Evolutionary conservation across 805 yeast genomes (phyloP), one percentile per base, ranked within the genome.

Genomic region (Lipomyces starkeyi): DNA sequence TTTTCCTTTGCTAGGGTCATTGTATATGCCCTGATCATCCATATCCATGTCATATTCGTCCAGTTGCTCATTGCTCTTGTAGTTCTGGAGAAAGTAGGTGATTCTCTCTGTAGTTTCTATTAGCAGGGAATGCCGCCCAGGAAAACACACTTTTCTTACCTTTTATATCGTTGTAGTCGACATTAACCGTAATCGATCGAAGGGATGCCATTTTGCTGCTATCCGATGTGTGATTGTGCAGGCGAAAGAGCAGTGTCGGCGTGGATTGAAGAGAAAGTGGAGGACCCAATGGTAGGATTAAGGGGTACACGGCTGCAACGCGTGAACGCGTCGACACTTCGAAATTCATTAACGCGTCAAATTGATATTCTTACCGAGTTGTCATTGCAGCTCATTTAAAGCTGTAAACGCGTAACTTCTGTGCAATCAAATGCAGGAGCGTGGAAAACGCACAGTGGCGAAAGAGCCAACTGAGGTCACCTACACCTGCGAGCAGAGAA

Each of bases 121-220:
- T 53, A 53, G 56, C 14, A 29, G 20, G 13, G 17, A 22, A 14
- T 29, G 7, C 17, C 13, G 22, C 29, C 54, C 56, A 29, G 7
- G 34, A 53, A 7, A 25, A 9, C 53, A 9, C 14, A 47, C 70
- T 25, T 27, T 22, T 53, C 17, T 13, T 60, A 71, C 74, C 81
- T 63, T 83, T 80, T 70, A 91, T 80, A 58, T 86, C 89, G 43
- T 82, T 81, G 77, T 91, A 91, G 78, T 90, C 89, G 76, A 89
- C 85, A 67, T 87, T 85, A 69, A 89, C 80, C 74, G 87, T 89
- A 71, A 89, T 84, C 20, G 67, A 62, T 17, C 70, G 73, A 14
- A 71, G 62, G n/a, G 91, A 82, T 37, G 92, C 91, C 73, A 89
- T 71, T 14, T 17, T 27, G 7, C 14, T 22, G 59, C 34, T 13